A percentile compares a stretch with the other conserved stretches of the same genome.
Evolutionary conservation across 1,284 basidiomycete genomes (phyloP).

Genomic region (Cutaneotrichosporon cavernicola): DNA sequence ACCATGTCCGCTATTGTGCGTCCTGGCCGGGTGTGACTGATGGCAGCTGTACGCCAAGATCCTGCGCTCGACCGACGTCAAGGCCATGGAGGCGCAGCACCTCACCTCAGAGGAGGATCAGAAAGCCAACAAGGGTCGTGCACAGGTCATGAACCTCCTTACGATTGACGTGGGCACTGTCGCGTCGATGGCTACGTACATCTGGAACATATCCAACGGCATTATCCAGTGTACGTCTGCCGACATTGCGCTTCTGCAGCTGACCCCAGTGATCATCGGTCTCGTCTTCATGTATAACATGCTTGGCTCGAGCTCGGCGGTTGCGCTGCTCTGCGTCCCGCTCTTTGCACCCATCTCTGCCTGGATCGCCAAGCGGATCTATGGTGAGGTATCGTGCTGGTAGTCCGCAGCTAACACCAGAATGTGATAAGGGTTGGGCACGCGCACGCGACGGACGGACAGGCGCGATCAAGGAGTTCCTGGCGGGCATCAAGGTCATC

Average conservation of each 20-base stretch:
- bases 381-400: constrained; percentile 31
- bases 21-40: neutral
- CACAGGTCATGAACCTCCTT: constrained; percentile 50
- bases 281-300: constrained; percentile 44
- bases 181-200: constrained; percentile 38
- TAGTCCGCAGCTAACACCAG: constrained; percentile 25
- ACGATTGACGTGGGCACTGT: constrained; percentile 45
- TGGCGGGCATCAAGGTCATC: constrained; percentile 50
- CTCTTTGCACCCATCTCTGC: constrained; percentile 35
- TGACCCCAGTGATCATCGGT: constrained; percentile 40
- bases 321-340: constrained; percentile 45
- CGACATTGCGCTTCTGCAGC: neutral
- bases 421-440: constrained; percentile 45
- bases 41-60: constrained; percentile 50
- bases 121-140: constrained; percentile 36
- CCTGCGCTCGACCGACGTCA: constrained; percentile 44
- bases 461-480: constrained; percentile 48
- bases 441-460: constrained; percentile 43
- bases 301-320: constrained; percentile 47
- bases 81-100: constrained; percentile 47
- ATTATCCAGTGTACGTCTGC: constrained; percentile 37
- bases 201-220: constrained; percentile 43
- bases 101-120: constrained; percentile 30
- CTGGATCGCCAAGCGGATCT: constrained; percentile 39
- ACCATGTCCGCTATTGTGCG: constrained; percentile 41